phyloP scores from a whole-genome alignment of 2,329 filamentous ascomycete genomes.

The Aaosphaeria arxii region DNA sequence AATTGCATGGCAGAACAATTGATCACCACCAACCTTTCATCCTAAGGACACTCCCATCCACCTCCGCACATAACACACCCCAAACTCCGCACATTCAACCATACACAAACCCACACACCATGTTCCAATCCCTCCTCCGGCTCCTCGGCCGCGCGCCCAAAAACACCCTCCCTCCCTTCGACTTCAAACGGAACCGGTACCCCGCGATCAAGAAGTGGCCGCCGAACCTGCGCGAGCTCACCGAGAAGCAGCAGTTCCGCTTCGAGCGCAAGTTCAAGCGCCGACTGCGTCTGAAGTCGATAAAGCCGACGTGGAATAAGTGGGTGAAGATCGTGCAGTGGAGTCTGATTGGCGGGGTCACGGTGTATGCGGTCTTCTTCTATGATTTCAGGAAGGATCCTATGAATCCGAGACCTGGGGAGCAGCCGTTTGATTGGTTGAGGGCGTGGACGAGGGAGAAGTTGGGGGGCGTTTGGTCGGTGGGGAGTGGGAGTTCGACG shows the following conservation, averaged over 20 bases:
- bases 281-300: slow-evolving; percentile 60
- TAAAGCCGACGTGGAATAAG: slow-evolving; percentile 64
- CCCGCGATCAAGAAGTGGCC: slow-evolving; percentile 73
- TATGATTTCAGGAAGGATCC: slow-evolving; percentile 51
- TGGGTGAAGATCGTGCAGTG: slow-evolving; percentile 62
- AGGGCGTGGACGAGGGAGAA: slow-evolving; percentile 21
- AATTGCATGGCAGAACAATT: too few species aligned
- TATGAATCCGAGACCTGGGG: slow-evolving; percentile 27
- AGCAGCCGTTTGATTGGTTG: slow-evolving; percentile 28
- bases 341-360: slow-evolving; percentile 46
- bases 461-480: not conserved
- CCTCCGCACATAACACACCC: too few species aligned
- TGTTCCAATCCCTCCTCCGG: slow-evolving; percentile 44
- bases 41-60: too few species aligned
- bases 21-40: not conserved
- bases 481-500: too few species aligned
- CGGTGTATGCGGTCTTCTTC: slow-evolving; percentile 58
- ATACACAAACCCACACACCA: slow-evolving; percentile 10
- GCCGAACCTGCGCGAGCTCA: slow-evolving; percentile 69
- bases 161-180: slow-evolving; percentile 29
- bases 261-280: slow-evolving; percentile 78
- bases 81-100: not conserved
- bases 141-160: slow-evolving; percentile 45
- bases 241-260: slow-evolving; percentile 69
- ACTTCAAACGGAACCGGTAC: slow-evolving; percentile 56